Base-by-base conservation (phyloP, 129 eudicot species). In the Mikania micrantha region DNA sequence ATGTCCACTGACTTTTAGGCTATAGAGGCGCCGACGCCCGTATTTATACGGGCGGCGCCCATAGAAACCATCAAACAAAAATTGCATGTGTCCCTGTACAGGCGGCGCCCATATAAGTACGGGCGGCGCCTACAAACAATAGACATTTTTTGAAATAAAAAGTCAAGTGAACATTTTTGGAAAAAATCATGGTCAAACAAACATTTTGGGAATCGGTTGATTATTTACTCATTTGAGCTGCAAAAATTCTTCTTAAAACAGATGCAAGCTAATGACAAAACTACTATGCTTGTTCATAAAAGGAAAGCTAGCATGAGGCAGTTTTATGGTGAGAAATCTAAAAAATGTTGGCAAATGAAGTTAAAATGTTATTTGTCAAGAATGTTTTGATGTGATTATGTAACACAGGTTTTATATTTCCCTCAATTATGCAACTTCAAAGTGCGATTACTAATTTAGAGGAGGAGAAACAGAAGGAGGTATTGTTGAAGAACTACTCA, bases 371-470 rank as follows among this genome's bases (percentile, higher is more conserved):
- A 40, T 38, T 44, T 42, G 24, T 44, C 74, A 24, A 49, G 42
- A 20, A 52, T 56, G 64, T 60, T 13, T 25, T 11, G 9, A 25
- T 54, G 60, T 53, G 21, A 44, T 60, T 40, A 21, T 21, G 21
- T 77, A 63, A 65, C 21, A 12, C 81, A 86, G 95, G 79, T 71
- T 78, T 84, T 56, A 74, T 90, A 28, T 84, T 81, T 78, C 97
- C 97, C 54, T 90, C 91, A 5, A 63, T 84, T 56, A 27, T 82
- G 88, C 97, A 90, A 86, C 95, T 90, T 65, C 82, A 90, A 78
- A 76, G 84, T 41, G 95, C 91, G 74, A 78, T 90, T 15, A 80
- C 87, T 4, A 95, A 90, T 75, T 73, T 78, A 60, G 97, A 90
- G 66, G 90, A 80, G 53, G 71, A 79, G 64, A 90, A 90, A 74